These are phyloP conservation scores for Ophiostoma ulmi DNA, from an alignment of 2,329 filamentous ascomycete genomes.

Conservation along the genomic window DNA sequence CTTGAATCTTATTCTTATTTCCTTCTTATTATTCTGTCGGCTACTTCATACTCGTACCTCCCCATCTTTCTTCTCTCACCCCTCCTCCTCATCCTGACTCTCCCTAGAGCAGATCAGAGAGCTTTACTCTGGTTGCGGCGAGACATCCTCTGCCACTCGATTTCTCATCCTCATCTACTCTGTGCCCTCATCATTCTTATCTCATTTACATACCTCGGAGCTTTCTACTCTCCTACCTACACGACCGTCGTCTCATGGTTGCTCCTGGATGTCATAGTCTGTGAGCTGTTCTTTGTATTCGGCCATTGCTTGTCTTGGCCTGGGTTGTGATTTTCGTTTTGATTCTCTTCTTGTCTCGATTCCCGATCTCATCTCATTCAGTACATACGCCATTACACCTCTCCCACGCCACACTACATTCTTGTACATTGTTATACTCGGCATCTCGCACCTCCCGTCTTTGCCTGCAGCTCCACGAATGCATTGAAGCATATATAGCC, in stretches of 20 bases:
- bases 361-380: neutral
- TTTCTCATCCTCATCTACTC: neutral
- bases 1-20: neutral
- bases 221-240: neutral
- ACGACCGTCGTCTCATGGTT: constrained; percentile 6
- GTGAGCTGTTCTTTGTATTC: neutral
- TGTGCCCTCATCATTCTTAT: neutral
- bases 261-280: neutral
- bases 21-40: neutral
- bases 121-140: constrained; percentile 14
- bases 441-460: neutral
- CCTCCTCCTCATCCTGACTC: neutral
- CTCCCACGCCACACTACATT: neutral
- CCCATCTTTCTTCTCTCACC: constrained; percentile 16
- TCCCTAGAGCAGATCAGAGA: constrained; percentile 16
- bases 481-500: constrained; percentile 23
- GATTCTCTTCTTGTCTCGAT: neutral
- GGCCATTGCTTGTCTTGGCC: neutral
- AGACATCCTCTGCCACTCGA: constrained; percentile 10
- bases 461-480: constrained; percentile 14
- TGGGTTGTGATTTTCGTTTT: neutral
- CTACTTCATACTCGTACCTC: neutral
- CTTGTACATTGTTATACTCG: neutral
- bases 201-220: neutral
- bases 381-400: neutral